phyloP scores from a whole-genome alignment of 108 stramenopile species.

The Stephanodiscus triporus region DNA sequence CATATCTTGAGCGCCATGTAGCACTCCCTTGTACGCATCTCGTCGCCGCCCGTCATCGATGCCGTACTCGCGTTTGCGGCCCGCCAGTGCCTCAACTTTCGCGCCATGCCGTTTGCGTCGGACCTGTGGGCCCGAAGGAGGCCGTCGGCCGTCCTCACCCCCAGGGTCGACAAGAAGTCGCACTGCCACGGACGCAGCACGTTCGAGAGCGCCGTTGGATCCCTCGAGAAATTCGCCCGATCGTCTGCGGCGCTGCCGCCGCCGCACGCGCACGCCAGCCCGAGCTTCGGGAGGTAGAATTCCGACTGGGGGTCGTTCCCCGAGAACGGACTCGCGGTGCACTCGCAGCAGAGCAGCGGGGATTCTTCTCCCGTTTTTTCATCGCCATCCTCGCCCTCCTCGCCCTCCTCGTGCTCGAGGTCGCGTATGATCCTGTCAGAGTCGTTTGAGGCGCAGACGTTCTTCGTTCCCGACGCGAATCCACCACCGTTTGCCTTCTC shows the following conservation, averaged over 20 bases:
- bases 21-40: conserved; percentile 56
- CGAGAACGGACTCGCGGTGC: conserved; percentile 61
- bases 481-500: conserved; percentile 38
- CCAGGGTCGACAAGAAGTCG: conserved; percentile 56
- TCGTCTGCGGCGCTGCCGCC: conserved; percentile 1
- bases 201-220: conserved; percentile 69
- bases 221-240: conserved; percentile 39
- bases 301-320: conserved; percentile 69
- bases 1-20: conserved; percentile 75
- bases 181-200: conserved; percentile 80
- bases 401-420: conserved; percentile 23
- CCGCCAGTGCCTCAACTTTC: conserved; percentile 61
- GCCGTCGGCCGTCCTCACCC: conserved; percentile 46
- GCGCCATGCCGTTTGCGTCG: conserved; percentile 41
- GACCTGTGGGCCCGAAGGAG: conserved; percentile 43
- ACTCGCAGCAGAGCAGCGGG: conserved; percentile 41
- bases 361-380: conserved; percentile 1
- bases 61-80: conserved; percentile 40
- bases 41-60: conserved; percentile 14
- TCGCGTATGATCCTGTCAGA: conserved; percentile 27
- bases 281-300: conserved; percentile 79
- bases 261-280: conserved; percentile 71
- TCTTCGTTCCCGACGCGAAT: too few relatives aligned
- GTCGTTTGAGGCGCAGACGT: too few relatives aligned
- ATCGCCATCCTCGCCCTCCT: neutral